Evolutionary conservation across 306 rosid species (phyloP), one percentile per base, ranked within the genome.

Genomic region (Gleditsia sinensis): DNA sequence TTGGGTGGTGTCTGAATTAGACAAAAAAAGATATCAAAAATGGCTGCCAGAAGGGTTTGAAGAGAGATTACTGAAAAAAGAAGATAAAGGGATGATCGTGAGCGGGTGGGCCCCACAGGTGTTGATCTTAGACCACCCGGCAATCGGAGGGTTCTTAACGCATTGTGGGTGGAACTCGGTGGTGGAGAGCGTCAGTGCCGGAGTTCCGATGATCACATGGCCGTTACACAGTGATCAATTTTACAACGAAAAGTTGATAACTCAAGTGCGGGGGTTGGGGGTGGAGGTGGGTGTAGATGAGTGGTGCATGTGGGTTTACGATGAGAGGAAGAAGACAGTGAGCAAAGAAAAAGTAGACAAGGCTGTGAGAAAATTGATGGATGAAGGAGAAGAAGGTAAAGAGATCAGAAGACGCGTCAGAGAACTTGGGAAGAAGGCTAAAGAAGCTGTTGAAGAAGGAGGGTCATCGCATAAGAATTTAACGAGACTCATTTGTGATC

Each of bases 271-370:
- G 0, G 33, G 81, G 11, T 33, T 81, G 39, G 81, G 84, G 40
- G 75, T 81, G 65, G 84, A 81, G 66, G 79, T 76, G 7, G 86
- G 89, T 0, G 76, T 71, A 1, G 61, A 75, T 28, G 73, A 77
- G 34, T 82, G 89, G 86, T 32, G 63, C 19, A 1, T 61, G 1
- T 54, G 65, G 2, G 69, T 68, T 1, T 58, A 66, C 17, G 76
- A 69, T 0, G 78, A 48, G 24, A 48, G 45, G 0, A 76, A 72
- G 69, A 50, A 56, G 70, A 55, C 51, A 60, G 78, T 85, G 75
- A 36, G 58, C 6, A 48, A 76, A 3, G 79, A 82, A 17, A 20
- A 28, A 0, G 54, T 85, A 20, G 83, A 68, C 76, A 76, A 62
- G 39, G 84, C 74, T 0, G 82, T 82, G 25, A 85, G 75, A 40